Evolutionary conservation across 1,139 yeast species (phyloP).

Genomic region (Wickerhamomyces sp.): DNA sequence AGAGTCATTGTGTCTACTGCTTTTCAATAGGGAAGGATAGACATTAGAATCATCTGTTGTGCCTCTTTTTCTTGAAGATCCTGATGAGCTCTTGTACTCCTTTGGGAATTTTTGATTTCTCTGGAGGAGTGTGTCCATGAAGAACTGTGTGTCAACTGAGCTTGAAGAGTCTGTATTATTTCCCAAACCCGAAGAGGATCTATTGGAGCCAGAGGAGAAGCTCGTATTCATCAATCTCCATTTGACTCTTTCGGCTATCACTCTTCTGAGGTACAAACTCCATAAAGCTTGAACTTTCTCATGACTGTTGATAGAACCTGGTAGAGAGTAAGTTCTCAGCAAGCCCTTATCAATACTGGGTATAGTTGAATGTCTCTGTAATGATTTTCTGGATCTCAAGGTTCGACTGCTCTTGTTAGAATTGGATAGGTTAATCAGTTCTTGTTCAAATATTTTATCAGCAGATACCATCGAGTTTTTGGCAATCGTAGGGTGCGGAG

Average conservation of each 20-base stretch:
- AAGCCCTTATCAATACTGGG: slow-evolving; percentile 9
- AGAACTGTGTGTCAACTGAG: slow-evolving; percentile 2
- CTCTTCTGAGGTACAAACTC: slow-evolving; percentile 24
- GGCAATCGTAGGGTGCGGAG: slow-evolving; percentile 17
- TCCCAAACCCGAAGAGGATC: slow-evolving; percentile 1
- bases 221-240: slow-evolving; percentile 22
- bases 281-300: slow-evolving; percentile 20
- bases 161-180: slow-evolving; percentile 1
- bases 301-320: slow-evolving; percentile 8
- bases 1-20: not conserved
- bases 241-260: slow-evolving; percentile 23
- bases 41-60: not conserved
- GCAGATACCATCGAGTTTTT: slow-evolving; percentile 18
- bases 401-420: slow-evolving; percentile 5
- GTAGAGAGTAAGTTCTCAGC: slow-evolving; percentile 17
- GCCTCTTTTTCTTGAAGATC: no score
- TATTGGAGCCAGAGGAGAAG: slow-evolving; percentile 4
- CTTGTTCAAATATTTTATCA: slow-evolving; percentile 15
- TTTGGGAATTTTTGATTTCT: not conserved
- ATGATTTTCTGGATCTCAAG: not conserved
- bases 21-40: not conserved
- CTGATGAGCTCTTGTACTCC: no score
- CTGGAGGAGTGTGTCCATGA: not conserved
- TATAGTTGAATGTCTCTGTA: not conserved
- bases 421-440: slow-evolving; percentile 15